These are phyloP conservation scores for Solanum chacoense DNA, from an alignment of 305 asterid species.

Conservation along the genomic window DNA sequence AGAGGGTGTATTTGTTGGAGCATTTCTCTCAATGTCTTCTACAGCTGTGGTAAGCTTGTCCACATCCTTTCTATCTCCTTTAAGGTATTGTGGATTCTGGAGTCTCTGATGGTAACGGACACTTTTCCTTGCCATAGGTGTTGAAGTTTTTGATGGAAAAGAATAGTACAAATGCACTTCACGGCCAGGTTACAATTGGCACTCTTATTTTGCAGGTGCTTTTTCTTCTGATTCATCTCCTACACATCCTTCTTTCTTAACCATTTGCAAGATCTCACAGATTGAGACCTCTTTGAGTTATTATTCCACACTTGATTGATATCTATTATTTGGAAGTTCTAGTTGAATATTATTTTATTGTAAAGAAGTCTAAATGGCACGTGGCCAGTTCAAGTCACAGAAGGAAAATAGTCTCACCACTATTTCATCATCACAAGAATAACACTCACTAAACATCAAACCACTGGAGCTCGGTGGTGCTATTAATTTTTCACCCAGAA, in stretches of 20 bases:
- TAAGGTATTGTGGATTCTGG: neutral
- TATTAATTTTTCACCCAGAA: neutral
- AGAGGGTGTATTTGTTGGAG: slow-evolving; percentile 94
- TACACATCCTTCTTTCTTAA: slow-evolving; percentile 1
- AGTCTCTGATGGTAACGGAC: neutral
- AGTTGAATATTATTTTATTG: neutral
- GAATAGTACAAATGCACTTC: slow-evolving; percentile 78
- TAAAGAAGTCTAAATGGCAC: neutral
- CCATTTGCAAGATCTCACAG: neutral
- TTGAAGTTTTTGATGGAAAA: slow-evolving; percentile 90
- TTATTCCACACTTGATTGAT: neutral
- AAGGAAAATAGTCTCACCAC: neutral
- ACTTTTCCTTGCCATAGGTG: slow-evolving; percentile 38
- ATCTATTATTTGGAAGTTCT: neutral
- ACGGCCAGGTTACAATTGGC: slow-evolving; percentile 98
- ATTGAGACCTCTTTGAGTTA: neutral
- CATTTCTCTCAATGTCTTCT: slow-evolving; percentile 97
- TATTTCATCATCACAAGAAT: neutral
- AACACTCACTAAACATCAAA: neutral
- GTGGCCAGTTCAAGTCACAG: neutral
- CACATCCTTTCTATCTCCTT: neutral
- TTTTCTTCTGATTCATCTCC: slow-evolving; percentile 5
- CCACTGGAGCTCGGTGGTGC: neutral
- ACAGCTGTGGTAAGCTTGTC: slow-evolving; percentile 82
- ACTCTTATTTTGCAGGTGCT: slow-evolving; percentile 91